Percentiles rank a stretch among this genome's conserved stretches.
These are phyloP conservation scores for Linnemannia zychae DNA, from an alignment of 192 early-diverging fungal species.

Conservation along the genomic window DNA sequence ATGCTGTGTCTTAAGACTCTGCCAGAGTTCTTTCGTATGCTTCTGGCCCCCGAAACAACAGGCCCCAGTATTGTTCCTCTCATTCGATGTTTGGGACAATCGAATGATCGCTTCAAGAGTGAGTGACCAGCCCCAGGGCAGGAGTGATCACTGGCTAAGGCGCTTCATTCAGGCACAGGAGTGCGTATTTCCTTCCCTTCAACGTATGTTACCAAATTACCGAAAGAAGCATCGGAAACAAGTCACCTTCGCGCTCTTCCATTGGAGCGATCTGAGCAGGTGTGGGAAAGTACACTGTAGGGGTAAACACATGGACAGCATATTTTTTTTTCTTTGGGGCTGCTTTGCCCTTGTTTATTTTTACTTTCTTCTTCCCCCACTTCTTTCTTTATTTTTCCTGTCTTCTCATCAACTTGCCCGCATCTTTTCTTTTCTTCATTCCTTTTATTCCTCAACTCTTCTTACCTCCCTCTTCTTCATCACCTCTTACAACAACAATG, in stretches of 20 bases:
- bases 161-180: no score
- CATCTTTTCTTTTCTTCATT: neutral
- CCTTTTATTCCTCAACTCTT: neutral
- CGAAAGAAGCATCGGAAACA: neutral
- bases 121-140: no score
- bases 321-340: neutral
- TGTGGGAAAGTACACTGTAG: constrained; percentile 40
- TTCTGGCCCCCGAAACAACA: no score
- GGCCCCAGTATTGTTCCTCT: no score
- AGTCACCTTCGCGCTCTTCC: neutral
- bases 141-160: no score
- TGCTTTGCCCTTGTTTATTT: neutral
- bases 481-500: neutral
- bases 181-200: neutral
- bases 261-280: constrained; percentile 16
- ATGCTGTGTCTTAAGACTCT: no score
- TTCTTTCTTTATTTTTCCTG: neutral
- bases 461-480: neutral
- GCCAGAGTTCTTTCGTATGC: no score
- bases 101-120: no score
- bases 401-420: neutral
- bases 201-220: neutral
- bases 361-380: constrained; percentile 15
- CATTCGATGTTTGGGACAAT: no score
- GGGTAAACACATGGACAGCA: neutral